phyloP scores from a whole-genome alignment of 2,329 filamentous ascomycete genomes.

The Calonectria multiphialidica region DNA sequence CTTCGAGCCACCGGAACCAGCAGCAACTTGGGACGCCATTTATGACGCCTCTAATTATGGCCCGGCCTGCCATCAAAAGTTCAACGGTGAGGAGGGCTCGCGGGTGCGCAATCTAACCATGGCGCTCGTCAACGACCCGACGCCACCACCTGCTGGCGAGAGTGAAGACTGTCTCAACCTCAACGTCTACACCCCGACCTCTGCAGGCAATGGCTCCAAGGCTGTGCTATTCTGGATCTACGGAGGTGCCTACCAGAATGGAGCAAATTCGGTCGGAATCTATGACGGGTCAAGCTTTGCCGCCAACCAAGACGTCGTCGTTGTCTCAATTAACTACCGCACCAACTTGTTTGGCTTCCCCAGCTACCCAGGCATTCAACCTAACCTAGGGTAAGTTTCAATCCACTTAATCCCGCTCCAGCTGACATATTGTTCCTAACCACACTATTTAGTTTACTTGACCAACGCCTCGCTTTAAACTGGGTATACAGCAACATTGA shows the following conservation, averaged over 20 bases:
- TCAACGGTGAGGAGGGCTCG: neutral
- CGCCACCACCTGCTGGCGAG: neutral
- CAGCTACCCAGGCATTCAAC: neutral
- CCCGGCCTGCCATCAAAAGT: neutral
- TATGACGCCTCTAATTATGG: neutral
- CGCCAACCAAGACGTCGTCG: neutral
- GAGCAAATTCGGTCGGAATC: neutral
- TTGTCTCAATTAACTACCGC: neutral
- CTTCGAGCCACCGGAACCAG: neutral
- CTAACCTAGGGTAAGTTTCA: neutral
- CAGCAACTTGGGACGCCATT: neutral
- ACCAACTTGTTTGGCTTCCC: neutral
- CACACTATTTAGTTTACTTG: neutral
- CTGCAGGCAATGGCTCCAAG: slow-evolving; percentile 19
- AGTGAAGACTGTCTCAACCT: neutral
- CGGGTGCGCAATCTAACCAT: neutral
- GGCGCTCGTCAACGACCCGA: neutral
- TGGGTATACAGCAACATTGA: neutral
- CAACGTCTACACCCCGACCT: neutral
- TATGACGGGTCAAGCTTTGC: neutral
- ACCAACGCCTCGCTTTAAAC: neutral
- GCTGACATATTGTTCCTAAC: neutral
- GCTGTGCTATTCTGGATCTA: slow-evolving; percentile 20
- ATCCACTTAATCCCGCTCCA: neutral
- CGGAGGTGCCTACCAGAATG: neutral